These are phyloP conservation scores for Huntiella decipiens DNA, from an alignment of 2,329 filamentous ascomycete genomes.

Conservation along the genomic window DNA sequence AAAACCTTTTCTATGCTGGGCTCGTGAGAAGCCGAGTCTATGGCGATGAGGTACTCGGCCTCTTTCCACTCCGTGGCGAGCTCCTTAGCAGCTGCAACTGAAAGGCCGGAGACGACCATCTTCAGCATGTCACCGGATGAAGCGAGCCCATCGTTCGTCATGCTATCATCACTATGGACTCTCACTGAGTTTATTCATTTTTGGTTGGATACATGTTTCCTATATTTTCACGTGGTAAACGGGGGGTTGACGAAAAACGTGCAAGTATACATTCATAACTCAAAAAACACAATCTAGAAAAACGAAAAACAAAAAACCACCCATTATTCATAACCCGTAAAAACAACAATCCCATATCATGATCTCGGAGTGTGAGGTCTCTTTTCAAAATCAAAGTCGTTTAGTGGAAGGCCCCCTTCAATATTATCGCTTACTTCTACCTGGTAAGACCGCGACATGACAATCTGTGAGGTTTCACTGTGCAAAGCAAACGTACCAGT, in stretches of 20 bases:
- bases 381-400: not conserved
- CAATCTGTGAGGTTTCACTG: conserved; percentile 5
- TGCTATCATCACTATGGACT: no score
- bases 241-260: no score
- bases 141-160: no score
- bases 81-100: no score
- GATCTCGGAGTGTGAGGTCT: not conserved
- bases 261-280: not conserved
- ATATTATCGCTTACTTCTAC: conserved; percentile 1
- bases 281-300: not conserved
- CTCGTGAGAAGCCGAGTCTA: no score
- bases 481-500: not conserved
- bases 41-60: no score
- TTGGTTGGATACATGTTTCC: not conserved
- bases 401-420: not conserved
- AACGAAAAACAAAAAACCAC: not conserved
- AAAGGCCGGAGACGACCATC: no score
- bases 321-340: not conserved
- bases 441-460: conserved; percentile 6
- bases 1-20: no score
- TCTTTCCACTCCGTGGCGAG: no score
- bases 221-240: no score
- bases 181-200: not conserved
- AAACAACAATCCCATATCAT: not conserved
- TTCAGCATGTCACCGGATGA: no score